A percentile compares a stretch with the other conserved stretches of the same genome.
These are phyloP conservation scores for Phalaenopsis equestris DNA, from an alignment of 106 monocot genomes.

Conservation along the genomic window DNA sequence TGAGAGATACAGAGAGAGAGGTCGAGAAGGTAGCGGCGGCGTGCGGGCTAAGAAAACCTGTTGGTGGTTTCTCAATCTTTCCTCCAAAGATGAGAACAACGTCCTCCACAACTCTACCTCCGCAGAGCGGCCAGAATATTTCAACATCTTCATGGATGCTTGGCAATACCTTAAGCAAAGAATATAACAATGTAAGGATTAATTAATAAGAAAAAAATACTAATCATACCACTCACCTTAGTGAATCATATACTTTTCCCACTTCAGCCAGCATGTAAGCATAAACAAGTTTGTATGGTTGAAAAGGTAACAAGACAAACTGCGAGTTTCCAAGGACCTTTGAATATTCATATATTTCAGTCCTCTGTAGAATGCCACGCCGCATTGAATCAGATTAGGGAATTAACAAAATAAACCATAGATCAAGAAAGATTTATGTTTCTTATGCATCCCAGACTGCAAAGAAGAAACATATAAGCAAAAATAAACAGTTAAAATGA, in stretches of 20 bases:
- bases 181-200: conserved; percentile 4
- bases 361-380: conserved; percentile 52
- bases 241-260: conserved; percentile 83
- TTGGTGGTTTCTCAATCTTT: conserved; percentile 73
- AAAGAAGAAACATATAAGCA: background rate
- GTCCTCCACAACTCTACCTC: conserved; percentile 83
- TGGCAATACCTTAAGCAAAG: conserved; percentile 75
- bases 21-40: too few species aligned
- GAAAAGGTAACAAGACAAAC: conserved; percentile 73
- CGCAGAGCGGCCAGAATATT: conserved; percentile 61
- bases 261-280: conserved; percentile 94
- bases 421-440: conserved; percentile 1
- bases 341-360: conserved; percentile 92
- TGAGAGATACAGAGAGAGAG: background rate
- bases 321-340: conserved; percentile 97
- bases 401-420: conserved; percentile 6
- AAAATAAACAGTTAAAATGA: background rate
- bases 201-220: conserved; percentile 8
- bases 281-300: conserved; percentile 95
- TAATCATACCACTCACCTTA: conserved; percentile 40
- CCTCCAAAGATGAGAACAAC: conserved; percentile 70
- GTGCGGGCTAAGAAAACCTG: conserved; percentile 37
- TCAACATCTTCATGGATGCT: conserved; percentile 68
- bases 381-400: background rate
- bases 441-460: conserved; percentile 1